A percentile compares a stretch with the other conserved stretches of the same genome.
phyloP scores from a whole-genome alignment of 768 basidiomycete species.

The Lentinula edodes region DNA sequence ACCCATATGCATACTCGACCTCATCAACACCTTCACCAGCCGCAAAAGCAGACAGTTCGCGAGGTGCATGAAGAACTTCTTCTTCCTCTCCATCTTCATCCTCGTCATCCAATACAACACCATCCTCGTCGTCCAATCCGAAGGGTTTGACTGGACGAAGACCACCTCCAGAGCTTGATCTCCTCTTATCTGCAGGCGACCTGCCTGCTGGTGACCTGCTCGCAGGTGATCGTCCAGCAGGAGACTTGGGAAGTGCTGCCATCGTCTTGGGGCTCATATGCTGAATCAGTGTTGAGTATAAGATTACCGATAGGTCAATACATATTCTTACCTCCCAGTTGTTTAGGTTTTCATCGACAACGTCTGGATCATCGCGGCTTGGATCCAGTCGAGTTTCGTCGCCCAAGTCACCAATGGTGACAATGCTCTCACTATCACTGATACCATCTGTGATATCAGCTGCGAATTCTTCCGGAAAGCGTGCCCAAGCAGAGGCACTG shows the following conservation, averaged over 20 bases:
- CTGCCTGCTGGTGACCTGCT: slow-evolving; percentile 56
- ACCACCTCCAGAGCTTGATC: slow-evolving; percentile 80
- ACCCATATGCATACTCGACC: slow-evolving; percentile 87
- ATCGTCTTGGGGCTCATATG: slow-evolving; percentile 97
- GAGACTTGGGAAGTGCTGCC: slow-evolving; percentile 89
- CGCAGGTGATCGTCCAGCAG: slow-evolving; percentile 32
- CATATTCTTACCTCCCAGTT: slow-evolving; percentile 83
- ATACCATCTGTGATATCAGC: slow-evolving; percentile 82
- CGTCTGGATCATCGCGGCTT: slow-evolving; percentile 56
- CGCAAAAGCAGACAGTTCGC: slow-evolving; percentile 69
- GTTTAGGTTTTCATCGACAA: slow-evolving; percentile 77
- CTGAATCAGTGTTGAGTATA: slow-evolving; percentile 31
- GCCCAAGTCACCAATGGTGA: slow-evolving; percentile 81
- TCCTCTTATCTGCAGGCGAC: slow-evolving; percentile 76
- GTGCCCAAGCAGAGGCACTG: slow-evolving; percentile 70
- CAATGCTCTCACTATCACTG: slow-evolving; percentile 93
- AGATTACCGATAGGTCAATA: background rate
- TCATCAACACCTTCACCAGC: slow-evolving; percentile 83
- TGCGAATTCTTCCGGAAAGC: slow-evolving; percentile 68
- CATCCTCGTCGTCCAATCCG: slow-evolving; percentile 73
- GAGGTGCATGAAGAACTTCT: slow-evolving; percentile 71
- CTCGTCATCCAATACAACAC: slow-evolving; percentile 72
- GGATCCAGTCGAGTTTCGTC: slow-evolving; percentile 68
- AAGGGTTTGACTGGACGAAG: slow-evolving; percentile 75
- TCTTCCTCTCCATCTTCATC: slow-evolving; percentile 45